Evolutionary conservation across 768 basidiomycete genomes (phyloP).

Genomic region (Gloeophyllum trabeum): DNA sequence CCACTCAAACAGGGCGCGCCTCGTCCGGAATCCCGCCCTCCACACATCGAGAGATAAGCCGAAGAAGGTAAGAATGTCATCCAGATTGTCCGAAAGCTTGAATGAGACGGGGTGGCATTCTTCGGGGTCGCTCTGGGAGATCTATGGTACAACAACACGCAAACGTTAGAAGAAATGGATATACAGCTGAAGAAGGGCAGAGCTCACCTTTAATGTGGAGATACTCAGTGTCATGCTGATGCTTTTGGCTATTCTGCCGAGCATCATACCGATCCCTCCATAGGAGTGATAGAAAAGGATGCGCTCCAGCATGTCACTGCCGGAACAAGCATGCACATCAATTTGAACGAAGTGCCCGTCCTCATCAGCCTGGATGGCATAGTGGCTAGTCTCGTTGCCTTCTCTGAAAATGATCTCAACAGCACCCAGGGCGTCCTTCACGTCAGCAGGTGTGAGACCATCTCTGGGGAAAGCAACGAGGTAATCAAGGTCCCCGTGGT

Average conservation of each 20-base stretch:
- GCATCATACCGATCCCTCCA: conserved; percentile 64
- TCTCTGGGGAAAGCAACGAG: conserved; percentile 37
- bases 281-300: conserved; percentile 48
- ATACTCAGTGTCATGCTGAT: conserved; percentile 36
- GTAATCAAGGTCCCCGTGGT: conserved; percentile 65
- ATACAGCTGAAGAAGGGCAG: no score
- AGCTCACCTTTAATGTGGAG: conserved; percentile 51
- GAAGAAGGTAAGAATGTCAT: conserved; percentile 42
- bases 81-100: conserved; percentile 36
- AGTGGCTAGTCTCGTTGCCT: conserved; percentile 51
- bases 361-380: conserved; percentile 37
- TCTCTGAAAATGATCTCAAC: conserved; percentile 31
- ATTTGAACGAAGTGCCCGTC: conserved; percentile 33
- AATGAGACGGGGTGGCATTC: conserved; percentile 24
- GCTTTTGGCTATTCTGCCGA: conserved; percentile 43
- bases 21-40: conserved; percentile 41
- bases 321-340: conserved; percentile 49
- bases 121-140: conserved; percentile 17
- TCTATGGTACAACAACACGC: no score
- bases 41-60: conserved; percentile 43
- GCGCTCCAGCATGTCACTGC: conserved; percentile 37
- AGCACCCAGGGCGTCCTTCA: conserved; percentile 33
- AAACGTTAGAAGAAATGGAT: no score
- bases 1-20: conserved; percentile 48
- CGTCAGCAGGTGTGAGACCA: conserved; percentile 7